Evolutionary conservation across 2,329 filamentous ascomycete genomes (phyloP), one percentile per base, ranked within the genome.

Genomic region (Sclerotinia nivalis): DNA sequence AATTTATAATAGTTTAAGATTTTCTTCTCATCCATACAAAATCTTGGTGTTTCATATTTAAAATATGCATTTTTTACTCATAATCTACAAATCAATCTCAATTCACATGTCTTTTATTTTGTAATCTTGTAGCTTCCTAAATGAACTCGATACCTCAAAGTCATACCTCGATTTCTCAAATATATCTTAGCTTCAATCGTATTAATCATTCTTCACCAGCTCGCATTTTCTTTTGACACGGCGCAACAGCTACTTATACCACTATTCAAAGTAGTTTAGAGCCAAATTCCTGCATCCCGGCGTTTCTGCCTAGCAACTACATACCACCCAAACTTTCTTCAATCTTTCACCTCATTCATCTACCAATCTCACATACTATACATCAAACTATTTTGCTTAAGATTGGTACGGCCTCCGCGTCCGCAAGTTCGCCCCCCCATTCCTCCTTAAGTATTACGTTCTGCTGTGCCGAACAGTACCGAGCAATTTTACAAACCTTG

Each of bases 191-290:
- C 31, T 37, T 22, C 15, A 64, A 50, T 50, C n/a, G 50, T 49
- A 50, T 64, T 18, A 37, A 37, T n/a, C 45, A 9, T 64, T 34
- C 60, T 18, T 50, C 31, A 62, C 45, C 49, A 49, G 59, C 18
- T 61, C 25, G 6, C 18, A 61, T 12, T 50, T 43, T 49, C 31
- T 10, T 47, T 22, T 49, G 28, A 15, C 45, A 43, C 43, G 25
- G 31, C 60, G 13, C 28, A 45, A 37, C 34, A 28, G 18, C n/a
- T 64, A 52, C 47, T 40, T 40, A 22, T 25, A 52, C 47, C 25
- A 28, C 37, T 52, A 28, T 28, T 62, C 60, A 62, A 62, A 50
- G 45, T 50, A 64, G 61, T 52, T 52, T 64, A 47, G 47, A 52
- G 47, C 61, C 45, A 64, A 64, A 64, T 15, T 50, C 60, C 15